Evolutionary conservation across 2,329 filamentous ascomycete genomes (phyloP), one percentile per base, ranked within the genome.

Genomic region (Acrocalymma vagum): DNA sequence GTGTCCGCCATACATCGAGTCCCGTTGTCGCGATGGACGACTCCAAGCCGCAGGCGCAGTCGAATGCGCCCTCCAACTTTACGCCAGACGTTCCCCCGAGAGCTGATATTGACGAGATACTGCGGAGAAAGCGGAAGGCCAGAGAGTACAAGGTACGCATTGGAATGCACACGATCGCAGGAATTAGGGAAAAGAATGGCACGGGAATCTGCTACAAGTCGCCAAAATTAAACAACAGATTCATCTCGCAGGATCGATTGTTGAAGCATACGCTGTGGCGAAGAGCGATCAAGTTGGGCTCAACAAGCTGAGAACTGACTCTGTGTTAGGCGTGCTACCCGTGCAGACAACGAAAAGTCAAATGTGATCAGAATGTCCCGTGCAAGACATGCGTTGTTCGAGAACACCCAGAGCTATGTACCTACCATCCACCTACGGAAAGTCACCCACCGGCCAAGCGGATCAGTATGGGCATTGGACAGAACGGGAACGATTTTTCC

Each of bases 301-400:
- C n/a, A n/a, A n/a, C n/a, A n/a, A n/a, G n/a, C n/a, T n/a, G n/a
- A n/a, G 36, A 21, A 38, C 57, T 64, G 51, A 65, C 55, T 22
- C 33, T 23, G 38, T 21, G 17, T 29, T 38, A 69, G 65, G 74
- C 74, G 29, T 78, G 76, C 58, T 78, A 78, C 58, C 75, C 75
- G 38, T 78, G 76, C 58, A 66, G 75, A 28, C 74, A 72, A 52
- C 63, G 70, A 39, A 72, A 72, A 47, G 70, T 72, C 32, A 76
- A 74, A 57, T 78, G 76, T 63, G 75, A 78, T 53, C 74, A 69
- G 45, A 60, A 62, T 14, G 69, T 72, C 20, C 76, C 76, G 9
- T 78, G 76, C 56, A 75, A 75, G 49, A 78, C 74, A 37, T 78
- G 76, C 56, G 69, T 77, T 40, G 75, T 75, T 45, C 63, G 75